Evolutionary conservation across 2,329 filamentous ascomycete species (phyloP).

Genomic region (Aspergillus sp.): DNA sequence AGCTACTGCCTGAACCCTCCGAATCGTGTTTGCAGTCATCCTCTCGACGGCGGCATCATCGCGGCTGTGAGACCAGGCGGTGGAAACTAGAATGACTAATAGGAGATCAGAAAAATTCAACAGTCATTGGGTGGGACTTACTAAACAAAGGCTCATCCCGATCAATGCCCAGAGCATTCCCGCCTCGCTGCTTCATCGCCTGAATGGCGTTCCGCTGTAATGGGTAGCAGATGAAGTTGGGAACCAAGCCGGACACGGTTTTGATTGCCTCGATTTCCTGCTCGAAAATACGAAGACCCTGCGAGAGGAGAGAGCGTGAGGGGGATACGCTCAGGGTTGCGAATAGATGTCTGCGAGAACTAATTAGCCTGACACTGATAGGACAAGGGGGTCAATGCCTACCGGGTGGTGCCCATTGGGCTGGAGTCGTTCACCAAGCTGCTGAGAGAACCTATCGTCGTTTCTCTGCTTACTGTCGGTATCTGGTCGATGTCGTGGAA

Average conservation of each 20-base stretch:
- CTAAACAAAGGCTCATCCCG: slow-evolving; percentile 8
- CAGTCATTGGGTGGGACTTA: neutral
- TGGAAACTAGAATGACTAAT: slow-evolving; percentile 8
- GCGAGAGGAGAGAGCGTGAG: slow-evolving; percentile 6
- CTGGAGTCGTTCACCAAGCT: slow-evolving; percentile 1
- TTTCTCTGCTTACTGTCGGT: slow-evolving; percentile 4
- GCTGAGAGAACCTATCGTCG: slow-evolving; percentile 3
- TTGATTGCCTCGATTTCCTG: slow-evolving; percentile 8
- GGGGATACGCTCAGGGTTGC: slow-evolving; percentile 6
- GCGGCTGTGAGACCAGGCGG: slow-evolving; percentile 3
- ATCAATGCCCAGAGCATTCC: slow-evolving; percentile 16
- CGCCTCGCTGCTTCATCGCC: slow-evolving; percentile 11
- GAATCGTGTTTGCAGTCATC: slow-evolving; percentile 7
- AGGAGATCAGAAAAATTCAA: neutral
- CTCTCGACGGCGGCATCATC: slow-evolving; percentile 5
- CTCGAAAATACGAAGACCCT: slow-evolving; percentile 6
- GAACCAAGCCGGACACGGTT: slow-evolving; percentile 2
- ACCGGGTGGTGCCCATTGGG: slow-evolving; percentile 7
- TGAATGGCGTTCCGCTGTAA: slow-evolving; percentile 6
- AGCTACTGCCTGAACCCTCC: slow-evolving; percentile 11
- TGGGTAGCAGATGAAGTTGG: slow-evolving; percentile 11
- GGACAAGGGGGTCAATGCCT: neutral
- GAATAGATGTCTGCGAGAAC: slow-evolving; percentile 3
- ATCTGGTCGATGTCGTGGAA: slow-evolving; percentile 10
- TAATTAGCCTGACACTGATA: too few species aligned